These are phyloP conservation scores for Trichocladium uniseriatum DNA, from an alignment of 495 filamentous ascomycete genomes.

Conservation along the genomic window DNA sequence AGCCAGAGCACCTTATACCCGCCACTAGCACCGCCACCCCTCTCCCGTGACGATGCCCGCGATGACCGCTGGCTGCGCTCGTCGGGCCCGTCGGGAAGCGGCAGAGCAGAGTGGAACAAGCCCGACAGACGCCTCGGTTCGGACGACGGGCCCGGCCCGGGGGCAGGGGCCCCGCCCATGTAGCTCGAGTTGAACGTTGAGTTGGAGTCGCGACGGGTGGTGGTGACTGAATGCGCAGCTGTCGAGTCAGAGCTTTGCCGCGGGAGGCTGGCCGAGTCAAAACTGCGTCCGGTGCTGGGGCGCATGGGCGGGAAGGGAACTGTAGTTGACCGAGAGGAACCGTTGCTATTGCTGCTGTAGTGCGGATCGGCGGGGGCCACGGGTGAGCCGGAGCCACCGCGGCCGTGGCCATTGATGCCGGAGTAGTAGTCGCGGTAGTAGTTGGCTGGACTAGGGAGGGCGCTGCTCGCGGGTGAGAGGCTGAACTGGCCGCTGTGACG, in stretches of 20 bases:
- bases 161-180: constrained; percentile 1
- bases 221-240: constrained; percentile 20
- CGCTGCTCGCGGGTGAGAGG: constrained; percentile 40
- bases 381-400: constrained; percentile 29
- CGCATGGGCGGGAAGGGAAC: constrained; percentile 24
- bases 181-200: constrained; percentile 37
- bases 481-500: constrained; percentile 48
- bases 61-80: constrained; percentile 36
- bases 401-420: constrained; percentile 31
- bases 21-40: constrained; percentile 24
- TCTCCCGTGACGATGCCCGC: constrained; percentile 42
- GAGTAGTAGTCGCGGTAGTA: constrained; percentile 42
- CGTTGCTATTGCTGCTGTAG: neutral
- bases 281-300: constrained; percentile 44
- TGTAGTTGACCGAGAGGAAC: constrained; percentile 5
- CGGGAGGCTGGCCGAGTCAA: constrained; percentile 35
- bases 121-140: constrained; percentile 45
- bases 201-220: constrained; percentile 37
- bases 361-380: constrained; percentile 4
- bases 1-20: constrained; percentile 64
- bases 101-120: constrained; percentile 79
- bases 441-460: constrained; percentile 39
- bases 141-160: neutral
- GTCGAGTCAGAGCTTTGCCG: constrained; percentile 38
- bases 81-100: constrained; percentile 57